Base-by-base conservation (phyloP, 495 filamentous ascomycete species). In the Massariosphaeria phaeospora region DNA sequence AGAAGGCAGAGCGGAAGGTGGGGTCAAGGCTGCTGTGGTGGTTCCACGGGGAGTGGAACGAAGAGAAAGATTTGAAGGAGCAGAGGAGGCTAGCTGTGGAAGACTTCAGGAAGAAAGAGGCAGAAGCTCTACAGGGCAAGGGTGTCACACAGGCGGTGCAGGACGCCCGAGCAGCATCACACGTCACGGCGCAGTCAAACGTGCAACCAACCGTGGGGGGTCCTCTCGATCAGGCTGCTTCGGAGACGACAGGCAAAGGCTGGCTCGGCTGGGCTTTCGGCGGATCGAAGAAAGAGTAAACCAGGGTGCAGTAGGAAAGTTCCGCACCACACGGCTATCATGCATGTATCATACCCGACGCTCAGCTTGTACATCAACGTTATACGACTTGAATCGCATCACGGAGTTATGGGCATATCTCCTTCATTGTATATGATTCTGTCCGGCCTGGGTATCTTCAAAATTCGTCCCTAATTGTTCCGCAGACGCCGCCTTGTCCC, bases 191-290 rank as follows among this genome's bases (percentile, higher is more conserved):
- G 12, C 23, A 48, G 25, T 21, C 20, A 34, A 13, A 18, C 1
- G 20, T 30, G 3, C 36, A 9, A 31, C 20, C 45, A 15, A 12
- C 46, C 17, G 34, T 21, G 20, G 57, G 57, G 12, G 50, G 57
- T 2, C 50, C 57, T 17, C 44, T 60, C 1, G 57, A 60, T 30
- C 42, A 60, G 24, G 36, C 13, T 18, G 70, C 68, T 20, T 62
- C 62, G 18, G 44, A 52, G 20, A 61, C 67, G 57, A 59, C 67
- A 24, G 43, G 48, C 13, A 56, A 57, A 23, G 67, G 69, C 25
- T 41, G 65, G 55, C 57, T 67, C n/a, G 51, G 62, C 11, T 65
- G 53, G 43, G 27, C 66, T 15, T 57, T 63, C 43, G 52, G 66
- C 9, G 62, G 58, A 11, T 48, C 63, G 38, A 52, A 51, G 49